A percentile compares a stretch with the other conserved stretches of the same genome.
phyloP scores from a whole-genome alignment of 768 basidiomycete genomes.

The Solioccasus polychromus region DNA sequence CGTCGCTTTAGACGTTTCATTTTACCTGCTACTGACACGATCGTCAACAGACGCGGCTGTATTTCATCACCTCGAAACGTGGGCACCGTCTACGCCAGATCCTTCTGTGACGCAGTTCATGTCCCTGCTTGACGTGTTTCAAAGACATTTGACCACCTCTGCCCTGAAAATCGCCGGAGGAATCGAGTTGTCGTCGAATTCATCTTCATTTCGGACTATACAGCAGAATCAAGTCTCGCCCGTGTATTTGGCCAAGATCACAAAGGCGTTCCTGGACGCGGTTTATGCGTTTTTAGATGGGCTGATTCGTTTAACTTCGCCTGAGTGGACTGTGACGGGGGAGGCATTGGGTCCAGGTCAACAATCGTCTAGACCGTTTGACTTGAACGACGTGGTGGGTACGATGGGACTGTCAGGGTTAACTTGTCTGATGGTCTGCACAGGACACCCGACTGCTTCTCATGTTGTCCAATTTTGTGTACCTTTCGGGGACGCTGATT shows the following conservation, averaged over 20 bases:
- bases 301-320: slow-evolving; percentile 72
- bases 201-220: slow-evolving; percentile 46
- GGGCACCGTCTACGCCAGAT: slow-evolving; percentile 63
- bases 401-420: background rate
- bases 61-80: slow-evolving; percentile 85
- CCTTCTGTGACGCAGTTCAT: slow-evolving; percentile 73
- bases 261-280: slow-evolving; percentile 80
- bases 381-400: slow-evolving; percentile 62
- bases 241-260: slow-evolving; percentile 70
- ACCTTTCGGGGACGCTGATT: slow-evolving; percentile 66
- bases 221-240: slow-evolving; percentile 62
- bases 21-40: slow-evolving; percentile 2
- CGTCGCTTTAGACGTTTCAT: slow-evolving; percentile 13
- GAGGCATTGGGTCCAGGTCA: slow-evolving; percentile 12
- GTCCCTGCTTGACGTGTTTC: slow-evolving; percentile 74
- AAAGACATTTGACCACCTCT: slow-evolving; percentile 69
- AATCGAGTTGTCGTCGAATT: slow-evolving; percentile 49
- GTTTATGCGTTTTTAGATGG: slow-evolving; percentile 87
- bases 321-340: slow-evolving; percentile 48
- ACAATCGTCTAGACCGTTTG: slow-evolving; percentile 37
- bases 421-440: slow-evolving; percentile 1
- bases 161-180: slow-evolving; percentile 84
- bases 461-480: slow-evolving; percentile 84
- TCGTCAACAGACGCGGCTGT: slow-evolving; percentile 67
- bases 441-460: slow-evolving; percentile 86